Base-by-base conservation (phyloP, 805 yeast species). In the Monosporozyma aquatica region DNA sequence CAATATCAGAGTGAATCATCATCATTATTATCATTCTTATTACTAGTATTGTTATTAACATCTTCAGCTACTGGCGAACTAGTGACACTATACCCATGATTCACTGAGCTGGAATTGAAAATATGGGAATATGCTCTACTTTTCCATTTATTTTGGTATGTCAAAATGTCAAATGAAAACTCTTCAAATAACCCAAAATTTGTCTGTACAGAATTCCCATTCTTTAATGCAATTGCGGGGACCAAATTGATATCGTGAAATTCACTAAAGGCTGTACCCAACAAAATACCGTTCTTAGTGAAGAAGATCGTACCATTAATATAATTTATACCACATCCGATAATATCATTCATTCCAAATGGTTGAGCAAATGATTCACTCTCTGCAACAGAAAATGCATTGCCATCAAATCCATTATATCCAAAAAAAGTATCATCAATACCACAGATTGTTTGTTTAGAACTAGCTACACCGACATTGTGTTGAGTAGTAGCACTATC, bases 261-360 rank as follows among this genome's bases (percentile, higher is more conserved):
- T 45, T 74, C 71, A 5, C 62, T 60, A 48, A 77, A 78, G 2
- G 80, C 80, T 29, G 68, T 65, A 1, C 81, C 82, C 35, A 77
- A 55, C 30, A 60, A 65, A 3, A 83, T 70, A 2, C 96, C 97
- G 61, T 89, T 87, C 57, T 83, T 80, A 0, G 96, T 87, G 49
- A 76, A 76, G 52, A 87, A 89, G 2, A 86, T 70, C 0, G 78
- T 64, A 33, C 75, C 71, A 32, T 74, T 75, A 13, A 72, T 66
- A 51, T 75, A 82, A 64, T 87, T 82, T 20, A 87, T 71, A 4
- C 96, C 96, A 60, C 89, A 82, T 0, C 97, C 97, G 47, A 89
- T 71, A 2, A 74, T 67, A 59, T 87, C 95, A 18, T 72, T 72
- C 27, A 64, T 55, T 0, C 78, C 75, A 57, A 73, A 80, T 24